Base-by-base conservation (phyloP, 441 rosid species). In the Bocquillonia castaneifolia region DNA sequence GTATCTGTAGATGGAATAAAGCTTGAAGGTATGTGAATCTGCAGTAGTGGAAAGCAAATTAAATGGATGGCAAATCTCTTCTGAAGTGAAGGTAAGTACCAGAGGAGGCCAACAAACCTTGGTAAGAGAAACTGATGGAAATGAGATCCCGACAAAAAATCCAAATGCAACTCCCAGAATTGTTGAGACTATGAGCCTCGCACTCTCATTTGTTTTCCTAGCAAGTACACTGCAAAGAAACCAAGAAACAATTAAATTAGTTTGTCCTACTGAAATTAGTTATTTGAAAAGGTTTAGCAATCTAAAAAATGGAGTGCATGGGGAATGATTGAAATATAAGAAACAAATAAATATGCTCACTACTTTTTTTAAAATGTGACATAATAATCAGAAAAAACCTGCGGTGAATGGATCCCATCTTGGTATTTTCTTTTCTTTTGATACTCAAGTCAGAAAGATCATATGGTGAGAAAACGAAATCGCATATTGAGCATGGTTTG, bases 161-260 rank as follows among this genome's bases (percentile, higher is more conserved):
- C 99, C 97, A 80, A 89, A 81, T n/a, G 78, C 75, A 52, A 86
- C 73, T 63, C 93, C 97, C 52, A 91, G 3, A 58, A 91, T 77
- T 15, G 85, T 77, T 14, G 88, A 75, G 13, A 91, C 34, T 17
- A 88, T 67, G 63, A 84, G 58, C 74, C 83, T 83, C 57, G 85
- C 79, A 64, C 77, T 68, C 37, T 81, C 91, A 64, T 69, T 84
- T 71, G 92, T 74, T 79, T 79, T 88, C 75, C 82, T 84, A 50
- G 75, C 59, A 53, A 76, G 77, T 73, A 85, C 97, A 79, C 96
- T 88, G 86, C 80, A 84, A 71, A 63, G 83, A 78, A 72, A 72
- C 52, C 34, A 57, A 29, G 67, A 28, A 39, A 48, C 15, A 51
- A 59, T 79, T 45, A 48, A 63, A 58, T 28, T 50, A 66, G 25